These are phyloP conservation scores for Backusella morwellensis DNA, from an alignment of 192 early-diverging fungal species.

Conservation along the genomic window DNA sequence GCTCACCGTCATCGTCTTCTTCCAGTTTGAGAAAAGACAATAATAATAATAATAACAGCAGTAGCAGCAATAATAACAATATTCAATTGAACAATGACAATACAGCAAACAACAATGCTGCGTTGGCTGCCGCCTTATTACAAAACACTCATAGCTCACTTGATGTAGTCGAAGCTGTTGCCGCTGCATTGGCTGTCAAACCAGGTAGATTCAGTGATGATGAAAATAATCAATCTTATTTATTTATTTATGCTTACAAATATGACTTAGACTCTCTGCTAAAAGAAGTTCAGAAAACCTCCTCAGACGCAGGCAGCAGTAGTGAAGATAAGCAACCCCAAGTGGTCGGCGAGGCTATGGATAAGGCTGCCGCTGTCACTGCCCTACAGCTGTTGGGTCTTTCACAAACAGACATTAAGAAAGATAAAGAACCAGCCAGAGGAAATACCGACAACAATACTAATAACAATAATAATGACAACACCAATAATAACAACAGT, in stretches of 20 bases:
- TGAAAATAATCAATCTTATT: too few species aligned
- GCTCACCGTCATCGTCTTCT: neutral
- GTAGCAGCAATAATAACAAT: neutral
- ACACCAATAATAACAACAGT: neutral
- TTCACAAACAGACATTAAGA: neutral
- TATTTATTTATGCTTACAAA: neutral
- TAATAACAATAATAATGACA: neutral
- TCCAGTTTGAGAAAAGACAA: constrained; percentile 6
- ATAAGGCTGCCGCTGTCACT: constrained; percentile 27
- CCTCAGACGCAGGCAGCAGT: neutral
- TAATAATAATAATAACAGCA: neutral
- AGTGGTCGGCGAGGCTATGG: neutral
- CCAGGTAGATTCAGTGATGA: constrained; percentile 6
- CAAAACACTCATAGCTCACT: constrained; percentile 15
- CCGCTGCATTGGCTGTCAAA: constrained; percentile 19
- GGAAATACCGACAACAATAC: neutral
- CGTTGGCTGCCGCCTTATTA: constrained; percentile 27
- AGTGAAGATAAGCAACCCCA: neutral
- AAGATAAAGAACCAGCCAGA: constrained; percentile 3
- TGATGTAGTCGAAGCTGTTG: constrained; percentile 14
- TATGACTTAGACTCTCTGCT: neutral
- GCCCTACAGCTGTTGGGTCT: constrained; percentile 24
- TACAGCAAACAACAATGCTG: constrained; percentile 7
- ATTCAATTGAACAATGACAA: neutral
- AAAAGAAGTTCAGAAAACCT: neutral